Percentiles rank a stretch among this genome's conserved stretches.
Evolutionary conservation across 306 rosid genomes (phyloP).

Genomic region (Cicer pinnatifidum): DNA sequence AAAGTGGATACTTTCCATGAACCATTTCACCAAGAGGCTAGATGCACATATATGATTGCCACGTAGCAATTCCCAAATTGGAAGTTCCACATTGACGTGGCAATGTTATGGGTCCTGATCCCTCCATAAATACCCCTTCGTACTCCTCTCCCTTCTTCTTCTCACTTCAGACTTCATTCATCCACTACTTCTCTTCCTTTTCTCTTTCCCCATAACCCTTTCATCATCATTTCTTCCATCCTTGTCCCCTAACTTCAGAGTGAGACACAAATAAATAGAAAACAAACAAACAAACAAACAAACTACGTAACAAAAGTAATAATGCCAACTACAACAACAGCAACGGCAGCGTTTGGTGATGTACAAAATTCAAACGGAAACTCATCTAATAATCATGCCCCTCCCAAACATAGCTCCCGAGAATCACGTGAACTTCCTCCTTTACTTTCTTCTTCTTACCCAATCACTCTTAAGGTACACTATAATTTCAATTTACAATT

Average conservation of each 20-base stretch:
- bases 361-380: constrained; percentile 47
- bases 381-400: constrained; percentile 22
- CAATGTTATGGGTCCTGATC: constrained; percentile 43
- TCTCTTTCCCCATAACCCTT: neutral
- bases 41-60: constrained; percentile 48
- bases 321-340: constrained; percentile 30
- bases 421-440: constrained; percentile 54
- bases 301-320: neutral
- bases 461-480: constrained; percentile 82
- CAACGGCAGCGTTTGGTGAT: constrained; percentile 42
- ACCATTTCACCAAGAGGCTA: constrained; percentile 46
- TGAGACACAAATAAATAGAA: neutral
- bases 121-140: constrained; percentile 61
- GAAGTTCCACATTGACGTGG: constrained; percentile 59
- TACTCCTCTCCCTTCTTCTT: constrained; percentile 39
- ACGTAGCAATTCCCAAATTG: constrained; percentile 52
- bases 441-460: constrained; percentile 56
- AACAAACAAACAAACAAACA: neutral
- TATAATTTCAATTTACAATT: neutral
- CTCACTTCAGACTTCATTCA: constrained; percentile 55
- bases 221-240: neutral
- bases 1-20: constrained; percentile 50
- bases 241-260: constrained; percentile 19
- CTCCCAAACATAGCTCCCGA: constrained; percentile 46
- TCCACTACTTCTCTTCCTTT: constrained; percentile 1